These are phyloP conservation scores for Smithsoniella earleae DNA, from an alignment of 163 green algal genomes.

Conservation along the genomic window DNA sequence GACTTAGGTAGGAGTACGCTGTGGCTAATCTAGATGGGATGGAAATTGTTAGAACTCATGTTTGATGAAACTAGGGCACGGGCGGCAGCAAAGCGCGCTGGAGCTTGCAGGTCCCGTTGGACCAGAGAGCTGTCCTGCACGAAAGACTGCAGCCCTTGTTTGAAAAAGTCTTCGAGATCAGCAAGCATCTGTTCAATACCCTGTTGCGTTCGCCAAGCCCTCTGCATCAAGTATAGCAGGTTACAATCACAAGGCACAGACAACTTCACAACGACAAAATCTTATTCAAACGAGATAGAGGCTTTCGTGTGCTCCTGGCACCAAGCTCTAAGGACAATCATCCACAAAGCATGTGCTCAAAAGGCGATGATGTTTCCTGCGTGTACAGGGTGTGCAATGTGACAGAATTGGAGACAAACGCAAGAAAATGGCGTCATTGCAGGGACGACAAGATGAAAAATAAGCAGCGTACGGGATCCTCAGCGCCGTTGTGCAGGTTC, in stretches of 20 bases:
- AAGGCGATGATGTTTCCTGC: too few relatives aligned
- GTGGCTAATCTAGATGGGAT: slow-evolving; percentile 31
- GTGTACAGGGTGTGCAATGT: too few relatives aligned
- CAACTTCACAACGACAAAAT: background rate
- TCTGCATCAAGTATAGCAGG: background rate
- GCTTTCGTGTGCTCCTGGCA: too few relatives aligned
- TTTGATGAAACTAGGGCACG: slow-evolving; percentile 17
- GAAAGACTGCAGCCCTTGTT: slow-evolving; percentile 27
- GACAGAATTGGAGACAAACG: too few relatives aligned
- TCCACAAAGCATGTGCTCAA: too few relatives aligned
- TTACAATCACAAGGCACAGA: background rate
- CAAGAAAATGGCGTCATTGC: too few relatives aligned
- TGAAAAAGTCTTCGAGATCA: slow-evolving; percentile 29
- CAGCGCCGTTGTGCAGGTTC: slow-evolving; percentile 23
- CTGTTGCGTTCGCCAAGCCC: slow-evolving; percentile 26
- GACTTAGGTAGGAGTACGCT: too few relatives aligned
- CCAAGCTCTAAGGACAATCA: too few relatives aligned
- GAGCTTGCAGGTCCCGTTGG: slow-evolving; percentile 20
- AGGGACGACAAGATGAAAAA: too few relatives aligned
- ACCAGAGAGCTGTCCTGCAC: slow-evolving; percentile 29
- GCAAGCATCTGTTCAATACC: slow-evolving; percentile 28
- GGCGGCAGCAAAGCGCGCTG: background rate
- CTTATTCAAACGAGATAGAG: too few relatives aligned
- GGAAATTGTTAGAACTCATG: slow-evolving; percentile 28
- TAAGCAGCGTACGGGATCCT: slow-evolving; percentile 23